Percentiles rank a stretch among this genome's conserved stretches.
Evolutionary conservation across 73 alveolate species (phyloP).

Genomic region (Paramecium octaurelia): DNA sequence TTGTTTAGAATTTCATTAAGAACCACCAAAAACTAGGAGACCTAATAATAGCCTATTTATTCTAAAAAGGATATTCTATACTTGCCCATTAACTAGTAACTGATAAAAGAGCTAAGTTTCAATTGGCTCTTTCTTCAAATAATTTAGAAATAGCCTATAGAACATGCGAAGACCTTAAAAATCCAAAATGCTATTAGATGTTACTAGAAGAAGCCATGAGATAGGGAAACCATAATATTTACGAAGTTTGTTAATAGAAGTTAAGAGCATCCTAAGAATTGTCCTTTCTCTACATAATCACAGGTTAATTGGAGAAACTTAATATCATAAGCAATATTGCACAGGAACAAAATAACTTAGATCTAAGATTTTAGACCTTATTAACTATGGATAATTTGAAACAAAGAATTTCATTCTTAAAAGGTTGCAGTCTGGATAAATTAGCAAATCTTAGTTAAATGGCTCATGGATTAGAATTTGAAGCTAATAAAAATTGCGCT

Average conservation of each 20-base stretch:
- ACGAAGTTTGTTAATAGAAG: constrained; percentile 11
- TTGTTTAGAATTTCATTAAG: constrained; percentile 55
- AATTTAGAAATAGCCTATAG: constrained; percentile 56
- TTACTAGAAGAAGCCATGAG: constrained; percentile 52
- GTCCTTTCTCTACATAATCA: neutral
- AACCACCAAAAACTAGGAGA: constrained; percentile 69
- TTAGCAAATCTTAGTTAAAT: neutral
- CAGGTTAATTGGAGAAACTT: constrained; percentile 41
- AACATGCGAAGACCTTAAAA: constrained; percentile 34
- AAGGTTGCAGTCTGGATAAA: neutral
- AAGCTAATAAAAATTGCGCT: neutral
- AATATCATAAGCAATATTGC: neutral
- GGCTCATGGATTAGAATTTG: neutral
- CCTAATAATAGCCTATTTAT: constrained; percentile 65
- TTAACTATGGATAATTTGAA: neutral
- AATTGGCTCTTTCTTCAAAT: constrained; percentile 43
- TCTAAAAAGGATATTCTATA: constrained; percentile 68
- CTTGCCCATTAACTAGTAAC: constrained; percentile 65
- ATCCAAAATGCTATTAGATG: constrained; percentile 8
- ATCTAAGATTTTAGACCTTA: neutral
- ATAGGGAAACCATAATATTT: constrained; percentile 56
- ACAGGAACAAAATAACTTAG: neutral
- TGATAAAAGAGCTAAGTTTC: constrained; percentile 48
- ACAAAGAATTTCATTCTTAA: neutral
- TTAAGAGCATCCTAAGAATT: constrained; percentile 32